Evolutionary conservation across 306 rosid genomes (phyloP).

Genomic region (Dicorynia guianensis): DNA sequence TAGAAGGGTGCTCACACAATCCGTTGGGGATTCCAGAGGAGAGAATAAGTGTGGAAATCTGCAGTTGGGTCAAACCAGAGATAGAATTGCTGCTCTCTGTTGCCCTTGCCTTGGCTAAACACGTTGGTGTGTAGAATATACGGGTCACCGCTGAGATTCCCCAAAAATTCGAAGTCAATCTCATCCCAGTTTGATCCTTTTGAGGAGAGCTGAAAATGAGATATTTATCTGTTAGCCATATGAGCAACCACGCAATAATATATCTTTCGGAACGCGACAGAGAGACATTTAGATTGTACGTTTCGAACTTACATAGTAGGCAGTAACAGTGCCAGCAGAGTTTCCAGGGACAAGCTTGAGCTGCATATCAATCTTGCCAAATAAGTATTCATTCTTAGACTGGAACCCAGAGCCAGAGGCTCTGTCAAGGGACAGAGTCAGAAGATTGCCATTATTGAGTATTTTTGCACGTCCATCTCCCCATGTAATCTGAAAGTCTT

Average conservation of each 20-base stretch:
- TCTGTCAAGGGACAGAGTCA: slow-evolving; percentile 70
- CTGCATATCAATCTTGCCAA: slow-evolving; percentile 73
- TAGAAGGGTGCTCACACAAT: slow-evolving; percentile 52
- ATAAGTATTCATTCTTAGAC: slow-evolving; percentile 59
- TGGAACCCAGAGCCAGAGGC: slow-evolving; percentile 82
- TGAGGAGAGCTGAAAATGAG: slow-evolving; percentile 52
- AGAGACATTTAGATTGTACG: too few species aligned
- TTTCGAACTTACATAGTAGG: slow-evolving; percentile 65
- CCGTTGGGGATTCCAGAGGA: slow-evolving; percentile 68
- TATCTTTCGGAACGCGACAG: background rate
- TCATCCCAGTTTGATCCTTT: slow-evolving; percentile 72
- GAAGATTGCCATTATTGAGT: slow-evolving; percentile 45
- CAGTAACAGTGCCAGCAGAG: slow-evolving; percentile 82
- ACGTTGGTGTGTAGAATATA: slow-evolving; percentile 76
- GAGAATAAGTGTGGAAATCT: slow-evolving; percentile 69
- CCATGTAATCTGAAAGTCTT: slow-evolving; percentile 69
- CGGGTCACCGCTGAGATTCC: slow-evolving; percentile 73
- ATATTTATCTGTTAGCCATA: background rate
- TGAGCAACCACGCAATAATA: background rate
- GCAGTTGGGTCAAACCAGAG: slow-evolving; percentile 80
- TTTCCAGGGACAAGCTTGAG: slow-evolving; percentile 68
- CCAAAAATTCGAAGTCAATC: slow-evolving; percentile 75
- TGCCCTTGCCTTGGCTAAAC: slow-evolving; percentile 66
- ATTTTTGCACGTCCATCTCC: slow-evolving; percentile 70
- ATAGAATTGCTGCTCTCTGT: slow-evolving; percentile 69